Evolutionary conservation across 1,284 basidiomycete species (phyloP), one percentile per base, ranked within the genome.

Genomic region (Anthracocystis panici-leucophaei): DNA sequence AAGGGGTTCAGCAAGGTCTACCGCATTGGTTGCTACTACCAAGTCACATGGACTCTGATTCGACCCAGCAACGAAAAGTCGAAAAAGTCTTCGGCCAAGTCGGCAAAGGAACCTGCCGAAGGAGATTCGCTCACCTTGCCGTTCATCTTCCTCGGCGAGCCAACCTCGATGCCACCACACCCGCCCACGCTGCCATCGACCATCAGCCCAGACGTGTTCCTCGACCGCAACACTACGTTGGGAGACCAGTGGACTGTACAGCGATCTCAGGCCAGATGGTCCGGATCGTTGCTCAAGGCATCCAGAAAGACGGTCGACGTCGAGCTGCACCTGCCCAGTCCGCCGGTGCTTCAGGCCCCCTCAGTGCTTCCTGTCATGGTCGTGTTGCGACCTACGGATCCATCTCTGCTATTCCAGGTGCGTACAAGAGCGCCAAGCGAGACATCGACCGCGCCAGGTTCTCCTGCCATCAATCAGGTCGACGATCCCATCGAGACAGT

Each of bases 21-120:
- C 56, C 61, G 78, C 7, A 69, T 82, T 50, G 81, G 81, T n/a
- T 82, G 81, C 61, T 82, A 80, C 67, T 82, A 82, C 48, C 64
- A 68, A 44, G 75, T 80, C 50, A 72, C 59, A 16, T 81, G 80
- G 72, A 71, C 74, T 0, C 70, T 81, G 2, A 59, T 76, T 25
- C 59, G 70, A 18, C 27, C 65, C 31, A 53, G 23, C 65, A 63
- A 53, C 27, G 65, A 64, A 21, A 66, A 69, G 56, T 41, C 49
- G 29, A 60, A 65, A 44, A 69, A 73, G 59, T 57, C 51, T 14
- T 60, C 59, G 12, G 59, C 61, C 68, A 78, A 75, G 65, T 57
- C 57, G 31, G 45, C 68, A 27, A 68, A 46, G 45, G 59, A 67
- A 12, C 29, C 66, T 11, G 65, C 70, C 53, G 75, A 74, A 23